Evolutionary conservation across 257 asterid genomes (phyloP), one percentile per base, ranked within the genome.

Genomic region (Henckelia pumila): DNA sequence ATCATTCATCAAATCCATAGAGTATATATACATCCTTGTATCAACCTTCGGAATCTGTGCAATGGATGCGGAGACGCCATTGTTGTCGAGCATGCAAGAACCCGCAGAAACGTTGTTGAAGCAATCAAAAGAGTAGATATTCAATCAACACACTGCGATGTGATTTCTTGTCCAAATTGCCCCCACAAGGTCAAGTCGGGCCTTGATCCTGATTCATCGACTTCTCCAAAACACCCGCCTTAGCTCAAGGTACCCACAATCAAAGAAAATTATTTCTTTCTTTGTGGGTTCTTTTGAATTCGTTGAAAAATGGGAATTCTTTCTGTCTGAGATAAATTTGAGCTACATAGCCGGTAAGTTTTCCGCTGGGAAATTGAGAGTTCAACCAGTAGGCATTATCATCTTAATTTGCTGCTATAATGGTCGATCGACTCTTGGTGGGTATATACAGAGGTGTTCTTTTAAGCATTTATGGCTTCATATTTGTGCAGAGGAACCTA

Each of bases 341-440:
- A 11, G 16, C 47, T 40, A 13, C 13, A 10, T 40, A 47, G 20
- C 2, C 53, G 20, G 53, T 16, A 16, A 20, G 5, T 47, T 16
- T 47, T 47, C 19, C 16, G 0, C 19, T 47, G 96, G 95, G 2
- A 89, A 89, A 25, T 57, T 86, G 40, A 77, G 92, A 67, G 79
- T 86, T 67, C 95, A 86, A 16, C 96, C 95, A 1, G 95, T 86
- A 0, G 92, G 95, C 58, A 89, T 89, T 60, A 79, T 86, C 79
- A 78, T 89, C 68, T 89, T n/a, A n/a, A n/a, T n/a, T 89, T 50
- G 88, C 92, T 11, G 95, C 85, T 20, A 58, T 85, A 35, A 89
- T 86, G 95, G 95, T n/a, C n/a, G n/a, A n/a, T n/a, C 87, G 5
- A 89, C 92, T 71, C 95, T 86, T 5, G 95, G 96, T 88, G 71